These are phyloP conservation scores for Trichoderma harzianum DNA, from an alignment of 2,329 filamentous ascomycete genomes.

Conservation along the genomic window DNA sequence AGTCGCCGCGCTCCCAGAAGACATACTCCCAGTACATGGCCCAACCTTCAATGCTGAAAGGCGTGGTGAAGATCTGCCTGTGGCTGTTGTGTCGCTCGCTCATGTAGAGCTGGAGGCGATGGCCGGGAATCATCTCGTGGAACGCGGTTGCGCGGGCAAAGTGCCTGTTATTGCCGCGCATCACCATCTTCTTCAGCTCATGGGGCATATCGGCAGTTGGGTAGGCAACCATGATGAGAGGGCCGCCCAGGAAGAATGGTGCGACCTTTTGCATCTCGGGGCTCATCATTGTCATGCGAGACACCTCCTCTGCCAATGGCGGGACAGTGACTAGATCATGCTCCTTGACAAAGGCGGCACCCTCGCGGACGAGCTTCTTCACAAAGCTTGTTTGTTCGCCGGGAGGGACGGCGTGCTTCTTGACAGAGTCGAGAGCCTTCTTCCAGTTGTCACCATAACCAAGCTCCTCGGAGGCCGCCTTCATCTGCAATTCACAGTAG, in stretches of 20 bases:
- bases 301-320: constrained; percentile 48
- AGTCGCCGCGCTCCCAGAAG: constrained; percentile 52
- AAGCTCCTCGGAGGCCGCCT: constrained; percentile 45
- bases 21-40: constrained; percentile 60
- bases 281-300: constrained; percentile 56
- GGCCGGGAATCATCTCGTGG: constrained; percentile 59
- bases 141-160: constrained; percentile 58
- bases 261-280: constrained; percentile 51
- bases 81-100: constrained; percentile 46
- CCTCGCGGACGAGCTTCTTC: constrained; percentile 48
- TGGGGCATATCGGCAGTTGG: constrained; percentile 52
- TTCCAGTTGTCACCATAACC: constrained; percentile 50
- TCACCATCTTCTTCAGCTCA: constrained; percentile 55
- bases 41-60: constrained; percentile 61
- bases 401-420: constrained; percentile 51
- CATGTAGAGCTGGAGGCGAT: constrained; percentile 52
- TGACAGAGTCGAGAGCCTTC: constrained; percentile 53
- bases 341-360: constrained; percentile 49
- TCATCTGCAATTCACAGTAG: constrained; percentile 57
- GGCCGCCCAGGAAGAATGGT: constrained; percentile 58
- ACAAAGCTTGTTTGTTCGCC: constrained; percentile 53
- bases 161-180: constrained; percentile 57
- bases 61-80: constrained; percentile 51
- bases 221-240: constrained; percentile 53
- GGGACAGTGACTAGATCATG: constrained; percentile 56